Conservation (phyloP, 768 basidiomycete species). For the Dendrothele bispora region DNA sequence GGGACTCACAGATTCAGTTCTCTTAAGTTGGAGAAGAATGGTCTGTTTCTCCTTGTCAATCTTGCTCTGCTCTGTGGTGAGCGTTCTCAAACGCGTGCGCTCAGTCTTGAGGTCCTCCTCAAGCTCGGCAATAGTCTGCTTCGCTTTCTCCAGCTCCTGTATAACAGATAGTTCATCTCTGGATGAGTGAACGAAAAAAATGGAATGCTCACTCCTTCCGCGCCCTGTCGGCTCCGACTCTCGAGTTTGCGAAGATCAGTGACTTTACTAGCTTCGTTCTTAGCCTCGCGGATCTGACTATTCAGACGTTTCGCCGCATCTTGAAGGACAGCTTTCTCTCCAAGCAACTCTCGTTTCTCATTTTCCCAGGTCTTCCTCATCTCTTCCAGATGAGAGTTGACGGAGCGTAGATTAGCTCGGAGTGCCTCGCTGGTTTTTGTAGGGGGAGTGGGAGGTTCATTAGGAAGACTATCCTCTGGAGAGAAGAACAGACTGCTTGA, state of each 20-base stretch:
- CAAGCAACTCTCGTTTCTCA: slow-evolving; percentile 62
- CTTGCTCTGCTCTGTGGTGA: slow-evolving; percentile 63
- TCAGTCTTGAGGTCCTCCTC: slow-evolving; percentile 73
- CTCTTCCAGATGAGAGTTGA: slow-evolving; percentile 60
- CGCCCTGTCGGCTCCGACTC: slow-evolving; percentile 46
- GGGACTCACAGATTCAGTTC: slow-evolving; percentile 66
- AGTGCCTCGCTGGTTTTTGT: slow-evolving; percentile 68
- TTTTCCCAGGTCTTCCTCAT: slow-evolving; percentile 72
- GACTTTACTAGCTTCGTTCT: slow-evolving; percentile 56
- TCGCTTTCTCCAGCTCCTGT: slow-evolving; percentile 75
- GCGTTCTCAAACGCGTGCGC: slow-evolving; percentile 59
- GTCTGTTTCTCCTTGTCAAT: slow-evolving; percentile 66
- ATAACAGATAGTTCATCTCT: slow-evolving; percentile 2
- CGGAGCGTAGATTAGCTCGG: slow-evolving; percentile 54
- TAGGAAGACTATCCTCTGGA: slow-evolving; percentile 43
- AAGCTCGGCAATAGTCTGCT: slow-evolving; percentile 61
- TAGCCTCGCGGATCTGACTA: slow-evolving; percentile 54
- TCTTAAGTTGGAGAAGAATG: slow-evolving; percentile 60
- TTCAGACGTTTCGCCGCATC: slow-evolving; percentile 70
- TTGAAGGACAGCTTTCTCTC: slow-evolving; percentile 73
- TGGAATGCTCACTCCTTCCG: slow-evolving; percentile 51
- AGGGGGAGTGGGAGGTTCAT: slow-evolving; percentile 67
- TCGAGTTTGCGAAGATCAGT: slow-evolving; percentile 51
- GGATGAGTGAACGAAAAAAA: background rate
- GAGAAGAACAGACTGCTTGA: slow-evolving; percentile 48